Evolutionary conservation across 768 basidiomycete genomes (phyloP).

Genomic region (Postia placenta): DNA sequence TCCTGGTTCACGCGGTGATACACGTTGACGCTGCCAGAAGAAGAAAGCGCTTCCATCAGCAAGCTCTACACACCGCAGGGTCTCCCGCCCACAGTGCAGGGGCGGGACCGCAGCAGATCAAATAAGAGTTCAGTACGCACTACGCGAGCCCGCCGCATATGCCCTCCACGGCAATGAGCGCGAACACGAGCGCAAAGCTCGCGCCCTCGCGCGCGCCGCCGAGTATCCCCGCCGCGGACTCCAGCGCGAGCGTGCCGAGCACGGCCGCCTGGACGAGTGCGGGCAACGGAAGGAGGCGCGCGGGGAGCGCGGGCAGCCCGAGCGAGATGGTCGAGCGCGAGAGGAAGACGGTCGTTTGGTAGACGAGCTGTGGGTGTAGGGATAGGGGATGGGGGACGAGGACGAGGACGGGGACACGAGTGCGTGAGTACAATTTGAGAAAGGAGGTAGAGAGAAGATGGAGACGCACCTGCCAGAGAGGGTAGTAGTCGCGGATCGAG

Average conservation of each 20-base stretch:
- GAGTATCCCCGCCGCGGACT: slow-evolving; percentile 68
- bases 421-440: background rate
- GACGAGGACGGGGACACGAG: too few species aligned
- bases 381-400: background rate
- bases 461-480: slow-evolving; percentile 77
- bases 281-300: slow-evolving; percentile 63
- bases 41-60: background rate
- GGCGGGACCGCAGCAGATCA: slow-evolving; percentile 16
- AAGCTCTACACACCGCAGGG: background rate
- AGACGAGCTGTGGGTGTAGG: slow-evolving; percentile 69
- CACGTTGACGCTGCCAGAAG: slow-evolving; percentile 59
- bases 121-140: slow-evolving; percentile 39
- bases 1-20: slow-evolving; percentile 83
- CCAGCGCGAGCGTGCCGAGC: slow-evolving; percentile 53
- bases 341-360: slow-evolving; percentile 88
- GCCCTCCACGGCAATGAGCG: slow-evolving; percentile 82
- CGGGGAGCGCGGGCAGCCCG: slow-evolving; percentile 74
- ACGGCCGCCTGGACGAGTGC: slow-evolving; percentile 68
- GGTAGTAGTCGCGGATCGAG: slow-evolving; percentile 88
- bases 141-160: slow-evolving; percentile 91
- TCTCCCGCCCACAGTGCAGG: too few species aligned
- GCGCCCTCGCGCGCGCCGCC: slow-evolving; percentile 32
- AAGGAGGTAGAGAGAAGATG: slow-evolving; percentile 1
- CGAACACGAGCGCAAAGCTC: slow-evolving; percentile 61
- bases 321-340: slow-evolving; percentile 89